Percentiles rank a stretch among this genome's conserved stretches.
These are phyloP conservation scores for Meyerozyma sp. DNA, from an alignment of 1,139 yeast species.

Conservation along the genomic window DNA sequence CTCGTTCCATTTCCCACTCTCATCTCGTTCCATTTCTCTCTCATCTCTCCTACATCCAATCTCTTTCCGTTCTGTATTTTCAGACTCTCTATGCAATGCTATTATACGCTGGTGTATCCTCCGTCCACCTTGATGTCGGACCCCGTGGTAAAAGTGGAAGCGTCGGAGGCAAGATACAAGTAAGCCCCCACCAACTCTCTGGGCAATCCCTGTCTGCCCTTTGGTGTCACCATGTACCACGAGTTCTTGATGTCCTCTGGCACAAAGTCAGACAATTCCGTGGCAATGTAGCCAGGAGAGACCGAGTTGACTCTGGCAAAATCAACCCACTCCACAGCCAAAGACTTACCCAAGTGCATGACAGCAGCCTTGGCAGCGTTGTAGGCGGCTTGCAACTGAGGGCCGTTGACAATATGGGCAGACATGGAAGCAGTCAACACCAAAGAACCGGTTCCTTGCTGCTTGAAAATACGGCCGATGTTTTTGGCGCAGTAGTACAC, in stretches of 20 bases:
- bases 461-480: slow-evolving; percentile 34
- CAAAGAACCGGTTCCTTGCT: slow-evolving; percentile 44
- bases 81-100: not conserved
- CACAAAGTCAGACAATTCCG: slow-evolving; percentile 18
- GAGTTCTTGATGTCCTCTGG: slow-evolving; percentile 14
- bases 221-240: slow-evolving; percentile 17
- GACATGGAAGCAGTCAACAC: slow-evolving; percentile 63
- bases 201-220: slow-evolving; percentile 19
- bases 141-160: slow-evolving; percentile 40
- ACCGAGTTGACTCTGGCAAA: slow-evolving; percentile 29
- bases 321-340: slow-evolving; percentile 28
- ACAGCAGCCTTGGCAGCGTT: slow-evolving; percentile 42
- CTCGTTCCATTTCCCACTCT: too few species aligned
- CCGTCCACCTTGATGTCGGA: slow-evolving; percentile 45
- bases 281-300: slow-evolving; percentile 27
- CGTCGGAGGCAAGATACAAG: slow-evolving; percentile 21
- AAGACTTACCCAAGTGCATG: slow-evolving; percentile 25
- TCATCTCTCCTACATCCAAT: too few species aligned
- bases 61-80: too few species aligned
- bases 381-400: slow-evolving; percentile 58
- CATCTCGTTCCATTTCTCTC: too few species aligned
- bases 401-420: slow-evolving; percentile 60
- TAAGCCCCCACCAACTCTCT: slow-evolving; percentile 19
- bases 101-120: slow-evolving; percentile 32
- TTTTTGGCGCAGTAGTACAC: slow-evolving; percentile 42